A percentile compares a stretch with the other conserved stretches of the same genome.
phyloP scores from a whole-genome alignment of 768 basidiomycete genomes.

The Pleurotus cornucopiae region DNA sequence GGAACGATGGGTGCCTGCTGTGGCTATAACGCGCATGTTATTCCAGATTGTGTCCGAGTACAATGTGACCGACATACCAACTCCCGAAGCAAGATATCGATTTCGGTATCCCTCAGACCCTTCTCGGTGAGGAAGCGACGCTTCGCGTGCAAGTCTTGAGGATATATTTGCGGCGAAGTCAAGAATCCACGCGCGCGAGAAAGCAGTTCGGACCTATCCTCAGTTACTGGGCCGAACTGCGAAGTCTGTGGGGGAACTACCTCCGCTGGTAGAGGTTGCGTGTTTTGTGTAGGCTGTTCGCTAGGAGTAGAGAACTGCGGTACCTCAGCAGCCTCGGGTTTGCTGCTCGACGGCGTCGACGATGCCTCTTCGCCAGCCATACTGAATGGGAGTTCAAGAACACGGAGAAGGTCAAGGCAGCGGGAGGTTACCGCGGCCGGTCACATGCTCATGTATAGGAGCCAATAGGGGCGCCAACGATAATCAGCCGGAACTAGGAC shows the following conservation, averaged over 20 bases:
- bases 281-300: too few relatives aligned
- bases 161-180: slow-evolving; percentile 56
- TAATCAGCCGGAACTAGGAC: not conserved
- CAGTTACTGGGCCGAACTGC: not conserved
- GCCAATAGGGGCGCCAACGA: not conserved
- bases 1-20: slow-evolving; percentile 49
- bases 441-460: not conserved
- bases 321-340: too few relatives aligned
- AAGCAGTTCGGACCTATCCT: slow-evolving; percentile 40
- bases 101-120: slow-evolving; percentile 59
- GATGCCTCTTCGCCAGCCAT: too few relatives aligned
- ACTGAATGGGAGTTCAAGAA: too few relatives aligned
- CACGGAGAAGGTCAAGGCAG: too few relatives aligned
- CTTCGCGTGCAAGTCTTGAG: slow-evolving; percentile 54
- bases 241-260: not conserved
- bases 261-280: too few relatives aligned
- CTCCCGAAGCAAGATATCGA: slow-evolving; percentile 54
- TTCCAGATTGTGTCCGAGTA: too few relatives aligned
- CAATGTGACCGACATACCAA: slow-evolving; percentile 33
- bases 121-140: slow-evolving; percentile 67
- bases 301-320: too few relatives aligned
- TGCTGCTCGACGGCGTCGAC: too few relatives aligned
- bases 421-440: not conserved
- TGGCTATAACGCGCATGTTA: slow-evolving; percentile 18
- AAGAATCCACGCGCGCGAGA: slow-evolving; percentile 62